Evolutionary conservation across 768 basidiomycete species (phyloP).

Genomic region (Mycena epipterygia): DNA sequence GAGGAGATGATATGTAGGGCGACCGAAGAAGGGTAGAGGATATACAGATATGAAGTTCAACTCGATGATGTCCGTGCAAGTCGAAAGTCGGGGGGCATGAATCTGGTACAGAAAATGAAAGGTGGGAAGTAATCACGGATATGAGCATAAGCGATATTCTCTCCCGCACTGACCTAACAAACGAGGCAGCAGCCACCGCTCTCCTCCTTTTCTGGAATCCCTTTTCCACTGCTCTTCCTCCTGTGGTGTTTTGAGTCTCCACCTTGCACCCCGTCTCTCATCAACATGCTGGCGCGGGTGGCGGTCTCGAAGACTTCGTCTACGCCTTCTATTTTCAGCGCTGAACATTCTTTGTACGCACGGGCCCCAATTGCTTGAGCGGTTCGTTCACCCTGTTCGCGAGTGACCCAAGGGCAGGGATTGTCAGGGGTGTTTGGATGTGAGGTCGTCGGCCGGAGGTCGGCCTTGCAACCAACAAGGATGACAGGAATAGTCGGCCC

Average conservation of each 20-base stretch:
- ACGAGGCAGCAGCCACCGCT: slow-evolving; percentile 77
- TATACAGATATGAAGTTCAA: slow-evolving; percentile 28
- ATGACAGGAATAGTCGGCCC: slow-evolving; percentile 93
- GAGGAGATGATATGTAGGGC: slow-evolving; percentile 27
- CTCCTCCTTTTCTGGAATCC: slow-evolving; percentile 57
- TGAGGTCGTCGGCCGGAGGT: slow-evolving; percentile 77
- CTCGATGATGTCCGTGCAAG: slow-evolving; percentile 31
- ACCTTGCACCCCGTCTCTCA: slow-evolving; percentile 84
- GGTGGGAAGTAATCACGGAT: slow-evolving; percentile 13
- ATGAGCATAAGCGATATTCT: slow-evolving; percentile 20
- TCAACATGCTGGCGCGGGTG: slow-evolving; percentile 96
- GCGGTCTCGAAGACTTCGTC: slow-evolving; percentile 99
- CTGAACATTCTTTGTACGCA: slow-evolving; percentile 95
- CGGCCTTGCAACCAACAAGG: slow-evolving; percentile 96
- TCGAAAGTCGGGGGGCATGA: slow-evolving; percentile 16
- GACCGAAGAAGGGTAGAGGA: neutral
- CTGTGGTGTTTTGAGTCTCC: slow-evolving; percentile 61
- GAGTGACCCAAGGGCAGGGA: slow-evolving; percentile 72
- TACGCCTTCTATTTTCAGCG: slow-evolving; percentile 90
- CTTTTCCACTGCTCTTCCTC: slow-evolving; percentile 66
- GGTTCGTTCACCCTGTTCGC: slow-evolving; percentile 84
- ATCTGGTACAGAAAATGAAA: slow-evolving; percentile 28
- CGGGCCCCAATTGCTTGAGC: slow-evolving; percentile 90
- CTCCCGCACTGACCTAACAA: slow-evolving; percentile 56
- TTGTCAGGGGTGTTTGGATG: slow-evolving; percentile 62